Evolutionary conservation across 768 basidiomycete genomes (phyloP).

Genomic region (Boletus huronensis): DNA sequence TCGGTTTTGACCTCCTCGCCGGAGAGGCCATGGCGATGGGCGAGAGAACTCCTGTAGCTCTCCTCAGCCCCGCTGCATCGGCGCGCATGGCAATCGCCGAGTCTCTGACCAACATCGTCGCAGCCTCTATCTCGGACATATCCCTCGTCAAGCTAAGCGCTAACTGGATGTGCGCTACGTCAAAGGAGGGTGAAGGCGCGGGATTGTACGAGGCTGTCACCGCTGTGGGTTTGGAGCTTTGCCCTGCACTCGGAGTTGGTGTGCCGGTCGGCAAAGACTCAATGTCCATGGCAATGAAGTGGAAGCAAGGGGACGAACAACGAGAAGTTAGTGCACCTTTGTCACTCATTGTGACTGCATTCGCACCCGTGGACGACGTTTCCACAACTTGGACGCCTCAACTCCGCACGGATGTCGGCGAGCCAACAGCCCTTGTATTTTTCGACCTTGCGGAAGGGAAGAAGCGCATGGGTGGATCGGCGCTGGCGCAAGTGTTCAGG

Average conservation of each 20-base stretch:
- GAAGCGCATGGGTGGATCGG: constrained; percentile 85
- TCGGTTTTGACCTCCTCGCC: constrained; percentile 78
- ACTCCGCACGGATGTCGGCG: constrained; percentile 58
- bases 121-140: constrained; percentile 69
- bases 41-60: constrained; percentile 89
- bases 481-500: constrained; percentile 94
- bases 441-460: constrained; percentile 85
- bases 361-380: constrained; percentile 81
- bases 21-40: constrained; percentile 99
- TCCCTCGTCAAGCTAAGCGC: constrained; percentile 89
- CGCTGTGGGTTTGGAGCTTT: constrained; percentile 90
- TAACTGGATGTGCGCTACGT: constrained; percentile 99
- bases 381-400: constrained; percentile 90
- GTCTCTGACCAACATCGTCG: constrained; percentile 85
- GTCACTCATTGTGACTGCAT: constrained; percentile 93
- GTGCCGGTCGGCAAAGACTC: constrained; percentile 99
- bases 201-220: constrained; percentile 86
- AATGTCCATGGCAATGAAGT: constrained; percentile 99
- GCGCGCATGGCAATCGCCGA: constrained; percentile 97
- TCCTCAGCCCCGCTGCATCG: constrained; percentile 83
- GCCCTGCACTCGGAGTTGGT: constrained; percentile 87
- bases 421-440: constrained; percentile 75
- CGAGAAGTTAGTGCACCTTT: constrained; percentile 87
- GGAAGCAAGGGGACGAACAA: constrained; percentile 58
- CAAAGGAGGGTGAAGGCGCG: constrained; percentile 83